These are phyloP conservation scores for Amphirosellinia nigrospora DNA, from an alignment of 495 filamentous ascomycete species.

Conservation along the genomic window DNA sequence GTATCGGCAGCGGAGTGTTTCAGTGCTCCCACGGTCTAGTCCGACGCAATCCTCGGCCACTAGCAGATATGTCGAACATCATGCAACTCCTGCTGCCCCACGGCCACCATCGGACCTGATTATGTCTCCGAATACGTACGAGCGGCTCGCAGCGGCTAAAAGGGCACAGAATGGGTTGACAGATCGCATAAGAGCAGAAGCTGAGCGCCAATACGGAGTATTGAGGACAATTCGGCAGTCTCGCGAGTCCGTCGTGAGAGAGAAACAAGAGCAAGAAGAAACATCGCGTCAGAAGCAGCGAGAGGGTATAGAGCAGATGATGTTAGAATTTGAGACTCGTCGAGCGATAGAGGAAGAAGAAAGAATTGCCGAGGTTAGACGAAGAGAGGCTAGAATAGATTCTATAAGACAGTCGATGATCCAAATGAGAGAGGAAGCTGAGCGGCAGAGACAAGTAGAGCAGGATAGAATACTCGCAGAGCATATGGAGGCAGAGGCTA, in stretches of 20 bases:
- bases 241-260: slow-evolving; percentile 2
- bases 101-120: not conserved
- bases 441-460: slow-evolving; percentile 1
- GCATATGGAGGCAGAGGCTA: not conserved
- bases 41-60: not conserved
- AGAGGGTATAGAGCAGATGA: not conserved
- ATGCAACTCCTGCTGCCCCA: not conserved
- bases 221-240: not conserved
- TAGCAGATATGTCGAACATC: not conserved
- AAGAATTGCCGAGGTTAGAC: not conserved
- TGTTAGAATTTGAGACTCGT: not conserved
- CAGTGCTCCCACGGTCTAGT: not conserved
- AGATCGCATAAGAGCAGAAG: slow-evolving; percentile 2
- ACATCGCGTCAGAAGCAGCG: not conserved
- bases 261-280: slow-evolving; percentile 9
- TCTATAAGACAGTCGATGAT: not conserved
- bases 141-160: slow-evolving; percentile 4
- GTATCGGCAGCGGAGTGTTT: slow-evolving; percentile 16
- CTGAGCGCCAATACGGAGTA: slow-evolving; percentile 1
- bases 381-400: not conserved
- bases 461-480: slow-evolving; percentile 3
- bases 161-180: not conserved
- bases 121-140: not conserved
- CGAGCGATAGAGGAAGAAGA: not conserved
- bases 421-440: slow-evolving; percentile 5